These are phyloP conservation scores for Hysterium pulicare DNA, from an alignment of 2,329 filamentous ascomycete genomes.

Conservation along the genomic window DNA sequence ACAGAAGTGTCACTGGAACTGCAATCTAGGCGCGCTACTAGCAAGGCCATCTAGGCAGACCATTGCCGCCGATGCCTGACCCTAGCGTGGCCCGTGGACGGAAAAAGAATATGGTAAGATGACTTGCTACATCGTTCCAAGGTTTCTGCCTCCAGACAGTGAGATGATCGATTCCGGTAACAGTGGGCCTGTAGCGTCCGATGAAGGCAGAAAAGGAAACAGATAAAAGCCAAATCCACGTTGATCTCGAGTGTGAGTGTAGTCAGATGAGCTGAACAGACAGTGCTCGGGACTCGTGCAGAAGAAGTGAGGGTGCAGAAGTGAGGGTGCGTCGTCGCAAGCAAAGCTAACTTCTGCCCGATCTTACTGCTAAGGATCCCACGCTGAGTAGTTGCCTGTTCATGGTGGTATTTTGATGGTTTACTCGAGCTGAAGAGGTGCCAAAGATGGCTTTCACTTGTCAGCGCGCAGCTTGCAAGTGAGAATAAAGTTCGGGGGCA, in stretches of 20 bases:
- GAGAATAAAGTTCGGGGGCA: no score
- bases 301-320: conserved; percentile 1
- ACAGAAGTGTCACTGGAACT: conserved; percentile 7
- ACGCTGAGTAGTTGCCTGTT: no score
- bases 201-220: conserved; percentile 6
- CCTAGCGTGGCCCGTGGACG: conserved; percentile 5
- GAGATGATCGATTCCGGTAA: conserved; percentile 27
- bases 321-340: neutral
- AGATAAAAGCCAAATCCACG: neutral
- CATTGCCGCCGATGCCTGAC: neutral
- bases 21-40: conserved; percentile 12
- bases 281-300: conserved; percentile 1
- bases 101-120: conserved; percentile 12
- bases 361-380: conserved; percentile 3
- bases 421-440: no score
- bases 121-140: conserved; percentile 11
- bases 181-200: conserved; percentile 20
- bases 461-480: no score
- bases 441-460: no score
- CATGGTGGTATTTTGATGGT: no score
- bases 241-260: conserved; percentile 8
- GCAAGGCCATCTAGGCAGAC: conserved; percentile 14
- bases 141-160: conserved; percentile 29
- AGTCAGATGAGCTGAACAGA: conserved; percentile 21
- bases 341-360: conserved; percentile 2